Conservation (phyloP, 2,329 filamentous ascomycete genomes). For the Fusarium sp. region DNA sequence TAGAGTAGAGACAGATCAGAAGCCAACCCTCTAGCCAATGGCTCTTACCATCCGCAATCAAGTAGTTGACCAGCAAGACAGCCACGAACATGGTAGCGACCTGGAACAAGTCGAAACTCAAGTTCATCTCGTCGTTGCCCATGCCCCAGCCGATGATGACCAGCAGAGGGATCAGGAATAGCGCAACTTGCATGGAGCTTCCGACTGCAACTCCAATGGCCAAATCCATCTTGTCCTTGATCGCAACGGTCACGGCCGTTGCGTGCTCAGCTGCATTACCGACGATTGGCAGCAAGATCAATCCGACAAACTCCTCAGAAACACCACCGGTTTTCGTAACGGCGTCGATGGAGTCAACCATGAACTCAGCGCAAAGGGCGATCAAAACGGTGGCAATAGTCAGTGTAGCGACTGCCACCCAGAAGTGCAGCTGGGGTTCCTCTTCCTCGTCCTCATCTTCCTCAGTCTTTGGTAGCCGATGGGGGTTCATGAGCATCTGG, state of each 20-base stretch:
- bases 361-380: constrained; percentile 82
- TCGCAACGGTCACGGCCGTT: constrained; percentile 81
- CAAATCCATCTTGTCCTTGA: constrained; percentile 88
- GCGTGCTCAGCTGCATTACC: constrained; percentile 86
- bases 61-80: constrained; percentile 85
- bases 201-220: constrained; percentile 84
- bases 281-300: constrained; percentile 85
- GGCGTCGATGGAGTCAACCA: constrained; percentile 77
- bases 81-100: constrained; percentile 86
- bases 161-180: constrained; percentile 81
- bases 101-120: constrained; percentile 90
- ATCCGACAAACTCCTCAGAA: constrained; percentile 79
- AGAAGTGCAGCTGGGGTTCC: constrained; percentile 77
- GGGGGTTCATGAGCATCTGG: constrained; percentile 56
- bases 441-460: constrained; percentile 74
- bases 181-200: constrained; percentile 82
- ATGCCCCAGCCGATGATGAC: constrained; percentile 84
- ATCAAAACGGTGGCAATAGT: constrained; percentile 80
- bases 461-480: constrained; percentile 51
- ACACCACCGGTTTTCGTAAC: constrained; percentile 71
- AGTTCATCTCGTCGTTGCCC: constrained; percentile 76
- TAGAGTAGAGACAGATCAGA: constrained; percentile 80
- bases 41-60: constrained; percentile 84
- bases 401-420: constrained; percentile 78
- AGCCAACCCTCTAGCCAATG: constrained; percentile 85